phyloP scores from a whole-genome alignment of 2,329 filamentous ascomycete genomes.

The Xylariaceae sp. region DNA sequence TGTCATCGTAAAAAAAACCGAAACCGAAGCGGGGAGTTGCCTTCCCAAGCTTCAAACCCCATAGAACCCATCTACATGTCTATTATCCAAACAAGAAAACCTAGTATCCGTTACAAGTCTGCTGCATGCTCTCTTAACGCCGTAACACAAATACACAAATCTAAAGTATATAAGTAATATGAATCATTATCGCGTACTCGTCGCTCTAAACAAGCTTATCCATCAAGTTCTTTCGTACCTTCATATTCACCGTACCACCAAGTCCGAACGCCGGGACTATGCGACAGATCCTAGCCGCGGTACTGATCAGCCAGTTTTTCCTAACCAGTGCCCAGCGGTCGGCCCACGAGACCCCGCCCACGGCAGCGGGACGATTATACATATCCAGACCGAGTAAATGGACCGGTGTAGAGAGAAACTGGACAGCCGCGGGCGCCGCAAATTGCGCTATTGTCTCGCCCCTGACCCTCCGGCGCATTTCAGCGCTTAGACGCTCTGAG shows the following conservation, averaged over 20 bases:
- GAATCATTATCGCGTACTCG: background rate
- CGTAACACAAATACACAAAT: conserved; percentile 19
- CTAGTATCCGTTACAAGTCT: conserved; percentile 23
- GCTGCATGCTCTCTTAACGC: conserved; percentile 25
- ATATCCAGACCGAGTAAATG: conserved; percentile 85
- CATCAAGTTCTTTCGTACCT: conserved; percentile 73
- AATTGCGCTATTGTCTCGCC: conserved; percentile 78
- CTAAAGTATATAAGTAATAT: conserved; percentile 11
- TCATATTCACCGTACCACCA: conserved; percentile 83
- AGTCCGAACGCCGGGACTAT: conserved; percentile 90
- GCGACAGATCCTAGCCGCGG: conserved; percentile 76
- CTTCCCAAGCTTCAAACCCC: background rate
- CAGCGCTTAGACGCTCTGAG: conserved; percentile 58
- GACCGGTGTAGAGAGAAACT: conserved; percentile 80
- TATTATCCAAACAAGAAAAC: conserved; percentile 11
- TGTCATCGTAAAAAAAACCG: background rate
- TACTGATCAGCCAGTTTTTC: conserved; percentile 77
- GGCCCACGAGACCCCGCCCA: conserved; percentile 45
- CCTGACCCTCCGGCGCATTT: conserved; percentile 55
- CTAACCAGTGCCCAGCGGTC: conserved; percentile 73
- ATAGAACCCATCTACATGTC: conserved; percentile 2
- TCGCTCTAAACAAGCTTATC: conserved; percentile 51
- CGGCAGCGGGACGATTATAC: conserved; percentile 70
- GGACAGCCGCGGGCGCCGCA: conserved; percentile 76
- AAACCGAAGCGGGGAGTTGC: background rate